Evolutionary conservation across 805 yeast genomes (phyloP).

Genomic region (Spencermartinsiella europaea): DNA sequence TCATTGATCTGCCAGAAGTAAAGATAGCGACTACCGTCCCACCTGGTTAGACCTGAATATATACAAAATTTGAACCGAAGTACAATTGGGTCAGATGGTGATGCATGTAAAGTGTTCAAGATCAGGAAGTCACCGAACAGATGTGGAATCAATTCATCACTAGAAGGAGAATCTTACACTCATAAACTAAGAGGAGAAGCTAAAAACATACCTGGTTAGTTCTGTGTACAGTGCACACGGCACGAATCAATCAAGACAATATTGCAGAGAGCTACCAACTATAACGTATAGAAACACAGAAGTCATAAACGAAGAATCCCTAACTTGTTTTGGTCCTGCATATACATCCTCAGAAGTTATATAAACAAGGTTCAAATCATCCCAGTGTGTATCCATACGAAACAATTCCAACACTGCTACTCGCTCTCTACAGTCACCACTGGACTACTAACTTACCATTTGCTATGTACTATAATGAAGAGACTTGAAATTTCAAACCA

Average conservation of each 20-base stretch:
- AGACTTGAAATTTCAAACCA: not conserved
- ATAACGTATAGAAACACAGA: slow-evolving; percentile 7
- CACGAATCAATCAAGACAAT: not conserved
- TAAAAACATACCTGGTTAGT: slow-evolving; percentile 12
- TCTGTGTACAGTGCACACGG: slow-evolving; percentile 4
- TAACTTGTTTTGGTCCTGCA: slow-evolving; percentile 62
- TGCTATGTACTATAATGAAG: not conserved
- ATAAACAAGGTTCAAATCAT: slow-evolving; percentile 13
- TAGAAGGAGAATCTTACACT: too few relatives aligned
- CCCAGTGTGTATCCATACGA: too few relatives aligned
- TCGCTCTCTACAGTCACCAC: not conserved
- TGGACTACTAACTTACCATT: not conserved
- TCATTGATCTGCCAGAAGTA: too few relatives aligned
- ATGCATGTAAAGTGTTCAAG: slow-evolving; percentile 90
- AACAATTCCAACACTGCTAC: too few relatives aligned
- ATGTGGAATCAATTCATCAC: slow-evolving; percentile 28
- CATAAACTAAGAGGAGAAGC: too few relatives aligned
- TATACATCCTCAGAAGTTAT: slow-evolving; percentile 60
- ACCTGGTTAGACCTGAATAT: too few relatives aligned
- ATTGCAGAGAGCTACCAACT: not conserved
- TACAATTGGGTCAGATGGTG: slow-evolving; percentile 75
- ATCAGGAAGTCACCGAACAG: slow-evolving; percentile 52
- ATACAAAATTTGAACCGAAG: slow-evolving; percentile 1
- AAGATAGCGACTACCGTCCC: too few relatives aligned
- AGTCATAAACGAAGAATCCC: slow-evolving; percentile 79